Percentiles rank a stretch among this genome's conserved stretches.
Conservation (phyloP, 148 eudicot species). For the Persicaria maculosa region DNA sequence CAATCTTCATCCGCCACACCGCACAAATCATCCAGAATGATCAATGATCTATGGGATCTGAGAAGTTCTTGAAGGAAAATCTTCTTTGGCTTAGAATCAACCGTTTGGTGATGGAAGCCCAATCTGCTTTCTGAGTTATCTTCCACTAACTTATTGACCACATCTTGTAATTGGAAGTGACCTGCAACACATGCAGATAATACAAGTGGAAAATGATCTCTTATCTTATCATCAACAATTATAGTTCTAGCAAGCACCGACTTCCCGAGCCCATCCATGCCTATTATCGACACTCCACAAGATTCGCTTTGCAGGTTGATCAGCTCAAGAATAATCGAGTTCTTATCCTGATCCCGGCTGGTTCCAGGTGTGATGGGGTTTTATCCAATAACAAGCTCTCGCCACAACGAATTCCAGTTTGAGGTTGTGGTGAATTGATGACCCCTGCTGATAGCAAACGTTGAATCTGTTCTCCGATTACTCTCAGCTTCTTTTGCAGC, state of each 20-base stretch:
- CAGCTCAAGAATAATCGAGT: neutral
- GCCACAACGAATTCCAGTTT: neutral
- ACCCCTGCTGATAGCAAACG: neutral
- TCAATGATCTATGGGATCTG: no score
- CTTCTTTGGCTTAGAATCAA: no score
- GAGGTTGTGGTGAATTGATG: neutral
- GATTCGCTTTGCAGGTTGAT: neutral
- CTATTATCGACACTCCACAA: neutral
- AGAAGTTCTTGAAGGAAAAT: no score
- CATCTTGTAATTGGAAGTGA: neutral
- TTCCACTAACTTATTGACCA: neutral
- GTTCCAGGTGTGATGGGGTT: neutral
- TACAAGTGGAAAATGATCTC: neutral
- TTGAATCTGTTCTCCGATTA: neutral
- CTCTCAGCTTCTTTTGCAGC: neutral
- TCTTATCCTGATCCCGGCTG: neutral
- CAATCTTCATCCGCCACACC: no score
- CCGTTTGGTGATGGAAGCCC: no score
- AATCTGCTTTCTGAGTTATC: no score
- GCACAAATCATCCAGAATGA: no score
- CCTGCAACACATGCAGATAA: neutral
- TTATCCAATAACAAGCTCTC: neutral
- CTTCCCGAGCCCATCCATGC: slow-evolving; percentile 10
- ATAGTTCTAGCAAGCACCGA: neutral
- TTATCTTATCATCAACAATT: neutral